Evolutionary conservation across 495 filamentous ascomycete species (phyloP).

Genomic region (Penicillium canescens): DNA sequence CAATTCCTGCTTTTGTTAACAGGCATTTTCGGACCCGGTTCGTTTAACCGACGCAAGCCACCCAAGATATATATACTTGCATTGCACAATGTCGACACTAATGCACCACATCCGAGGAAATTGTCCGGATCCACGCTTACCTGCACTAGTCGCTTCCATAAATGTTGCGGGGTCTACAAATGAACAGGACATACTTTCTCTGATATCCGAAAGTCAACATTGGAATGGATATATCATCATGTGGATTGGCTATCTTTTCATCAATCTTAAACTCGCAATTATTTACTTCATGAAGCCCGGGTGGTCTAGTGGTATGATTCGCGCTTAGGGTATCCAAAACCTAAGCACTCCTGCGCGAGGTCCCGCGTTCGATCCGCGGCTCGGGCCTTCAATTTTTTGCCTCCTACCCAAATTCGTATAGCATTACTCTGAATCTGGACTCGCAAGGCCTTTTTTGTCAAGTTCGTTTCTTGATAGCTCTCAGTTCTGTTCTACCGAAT

Average conservation of each 20-base stretch:
- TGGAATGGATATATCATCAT: not conserved
- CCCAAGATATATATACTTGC: constrained; percentile 1
- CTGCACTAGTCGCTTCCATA: not conserved
- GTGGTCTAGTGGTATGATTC: constrained; percentile 50
- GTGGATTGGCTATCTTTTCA: not conserved
- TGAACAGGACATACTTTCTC: no score
- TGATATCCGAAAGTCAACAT: not conserved
- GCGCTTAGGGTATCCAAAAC: constrained; percentile 37
- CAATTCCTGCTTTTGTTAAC: not conserved
- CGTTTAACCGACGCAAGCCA: not conserved
- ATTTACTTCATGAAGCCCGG: constrained; percentile 18
- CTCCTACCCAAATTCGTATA: not conserved
- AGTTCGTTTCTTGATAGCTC: no score
- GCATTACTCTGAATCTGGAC: no score
- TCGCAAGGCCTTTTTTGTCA: no score
- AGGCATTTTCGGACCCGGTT: not conserved
- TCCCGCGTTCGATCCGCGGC: constrained; percentile 41
- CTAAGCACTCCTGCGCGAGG: constrained; percentile 34
- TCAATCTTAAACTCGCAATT: no score
- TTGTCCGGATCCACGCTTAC: not conserved
- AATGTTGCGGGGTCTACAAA: not conserved
- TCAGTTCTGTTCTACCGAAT: no score
- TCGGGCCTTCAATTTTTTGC: constrained; percentile 14
- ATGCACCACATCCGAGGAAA: not conserved
- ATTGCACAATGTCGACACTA: not conserved